Evolutionary conservation across 2,329 filamentous ascomycete genomes (phyloP).

Genomic region (Calonectria pteridis): DNA sequence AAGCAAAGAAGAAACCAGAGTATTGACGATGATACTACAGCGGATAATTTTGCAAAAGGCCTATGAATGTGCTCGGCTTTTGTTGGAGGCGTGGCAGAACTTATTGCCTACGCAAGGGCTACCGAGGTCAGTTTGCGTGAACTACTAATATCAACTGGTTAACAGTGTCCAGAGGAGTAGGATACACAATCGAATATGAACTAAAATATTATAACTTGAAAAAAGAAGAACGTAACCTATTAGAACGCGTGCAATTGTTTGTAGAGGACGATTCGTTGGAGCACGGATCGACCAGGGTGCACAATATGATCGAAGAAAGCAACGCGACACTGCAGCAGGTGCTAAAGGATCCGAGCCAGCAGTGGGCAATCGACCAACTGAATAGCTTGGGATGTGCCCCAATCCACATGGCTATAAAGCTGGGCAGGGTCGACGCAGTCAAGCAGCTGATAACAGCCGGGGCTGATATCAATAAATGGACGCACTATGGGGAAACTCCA

Average conservation of each 20-base stretch:
- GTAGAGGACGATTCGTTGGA: neutral
- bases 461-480: neutral
- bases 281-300: neutral
- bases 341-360: neutral
- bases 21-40: fast-evolving
- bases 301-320: neutral
- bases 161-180: neutral
- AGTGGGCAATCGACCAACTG: neutral
- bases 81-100: slow-evolving; percentile 26
- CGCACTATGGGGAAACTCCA: neutral
- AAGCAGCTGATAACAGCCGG: neutral
- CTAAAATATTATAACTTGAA: neutral
- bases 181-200: neutral
- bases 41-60: fast-evolving
- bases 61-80: fast-evolving
- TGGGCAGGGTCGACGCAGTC: neutral
- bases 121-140: slow-evolving; percentile 13
- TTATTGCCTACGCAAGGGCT: slow-evolving; percentile 27
- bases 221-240: neutral
- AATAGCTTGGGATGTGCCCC: neutral
- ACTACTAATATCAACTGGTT: neutral
- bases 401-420: neutral
- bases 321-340: neutral
- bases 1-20: neutral
- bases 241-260: neutral